Evolutionary conservation across 495 filamentous ascomycete genomes (phyloP).

Genomic region (Neurospora sp.): DNA sequence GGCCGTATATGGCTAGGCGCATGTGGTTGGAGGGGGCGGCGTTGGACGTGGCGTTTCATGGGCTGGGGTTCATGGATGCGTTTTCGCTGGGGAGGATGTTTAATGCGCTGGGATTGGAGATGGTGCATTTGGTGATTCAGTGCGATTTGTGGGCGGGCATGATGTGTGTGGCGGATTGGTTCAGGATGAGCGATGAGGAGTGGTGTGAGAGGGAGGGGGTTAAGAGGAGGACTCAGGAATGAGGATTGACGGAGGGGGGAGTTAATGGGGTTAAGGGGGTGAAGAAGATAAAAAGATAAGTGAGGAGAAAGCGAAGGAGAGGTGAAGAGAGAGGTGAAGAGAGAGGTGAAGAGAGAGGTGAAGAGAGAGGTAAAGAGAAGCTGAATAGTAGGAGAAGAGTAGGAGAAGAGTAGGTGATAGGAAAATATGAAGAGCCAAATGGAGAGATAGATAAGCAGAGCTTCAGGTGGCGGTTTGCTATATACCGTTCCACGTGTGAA

Average conservation of each 20-base stretch:
- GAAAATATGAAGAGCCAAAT: too few relatives aligned
- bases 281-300: neutral
- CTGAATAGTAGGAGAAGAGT: too few relatives aligned
- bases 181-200: constrained; percentile 26
- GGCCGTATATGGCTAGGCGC: constrained; percentile 12
- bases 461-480: too few relatives aligned
- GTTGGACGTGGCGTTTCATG: constrained; percentile 19
- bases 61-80: constrained; percentile 9
- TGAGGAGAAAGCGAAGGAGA: neutral
- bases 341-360: neutral
- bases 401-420: too few relatives aligned
- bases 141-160: constrained; percentile 25
- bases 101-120: constrained; percentile 28
- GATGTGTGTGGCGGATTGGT: constrained; percentile 18
- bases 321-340: neutral
- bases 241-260: neutral
- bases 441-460: too few relatives aligned
- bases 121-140: constrained; percentile 19
- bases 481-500: too few relatives aligned
- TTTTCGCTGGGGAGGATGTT: constrained; percentile 13
- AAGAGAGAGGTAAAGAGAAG: neutral
- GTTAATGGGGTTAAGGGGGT: neutral
- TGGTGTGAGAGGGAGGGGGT: constrained; percentile 19
- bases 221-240: neutral
- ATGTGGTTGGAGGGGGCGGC: constrained; percentile 8